Base-by-base conservation (phyloP, 2,329 filamentous ascomycete species). In the Neopestalotiopsis rosae region DNA sequence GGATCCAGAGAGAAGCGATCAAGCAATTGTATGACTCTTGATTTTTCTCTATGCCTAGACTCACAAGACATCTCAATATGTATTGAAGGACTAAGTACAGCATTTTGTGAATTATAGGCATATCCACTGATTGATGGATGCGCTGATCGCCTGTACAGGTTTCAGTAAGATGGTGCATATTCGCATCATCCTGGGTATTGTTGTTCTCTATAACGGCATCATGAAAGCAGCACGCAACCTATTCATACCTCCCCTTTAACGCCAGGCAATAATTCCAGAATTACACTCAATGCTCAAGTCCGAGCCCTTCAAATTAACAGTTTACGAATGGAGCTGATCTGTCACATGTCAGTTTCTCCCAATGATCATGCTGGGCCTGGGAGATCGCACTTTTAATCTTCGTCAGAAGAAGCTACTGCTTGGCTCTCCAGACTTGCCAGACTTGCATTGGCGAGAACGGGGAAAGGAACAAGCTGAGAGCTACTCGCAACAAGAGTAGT, bases 361-460 rank as follows among this genome's bases (percentile, higher is more conserved):
- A 38, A 38, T 38, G 10, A 9, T 38, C 34, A 38, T 10, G 34
- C 34, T 10, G n/a, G 20, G 28, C 61, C 57, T 14, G 68, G 64
- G 13, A 62, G 17, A 20, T 62, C 63, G 13, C 32, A 65, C 68
- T 62, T 66, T 9, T 65, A 42, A n/a, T 24, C 20, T 14, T 66
- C 68, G 1, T 56, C 32, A 28, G 57, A 58, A 3, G 34, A 38
- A 7, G 34, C 58, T 2, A 69, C 12, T 14, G 45, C 68, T 42
- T 69, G 64, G 30, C 64, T 69, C 10, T 69, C 68, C 13, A 69
- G 58, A 28, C 68, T 69, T 20, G 12, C 68, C 13, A 69, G 58
- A 28, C 68, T 69, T 20, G 12, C 32, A 40, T 13, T 14, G 32
- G 30, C 17, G 17, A 42, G 12, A 17, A 12, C 59, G 9, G 34